These are phyloP conservation scores for Bryoerythrophyllum caledonicum DNA, from an alignment of 225 moss, liverwort and hornwort genomes.

Conservation along the genomic window DNA sequence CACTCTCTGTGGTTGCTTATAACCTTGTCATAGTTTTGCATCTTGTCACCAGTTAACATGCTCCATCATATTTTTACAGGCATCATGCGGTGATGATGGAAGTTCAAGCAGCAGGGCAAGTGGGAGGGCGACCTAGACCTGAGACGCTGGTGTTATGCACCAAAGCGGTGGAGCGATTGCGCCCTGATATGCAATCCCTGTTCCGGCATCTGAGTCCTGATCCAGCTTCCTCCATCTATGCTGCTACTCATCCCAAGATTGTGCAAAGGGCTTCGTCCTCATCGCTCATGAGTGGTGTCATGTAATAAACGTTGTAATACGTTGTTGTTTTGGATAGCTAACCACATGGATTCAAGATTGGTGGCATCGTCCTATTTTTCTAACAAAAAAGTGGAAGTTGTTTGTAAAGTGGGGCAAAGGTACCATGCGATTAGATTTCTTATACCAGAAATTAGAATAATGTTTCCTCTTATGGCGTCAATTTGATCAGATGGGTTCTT, in stretches of 20 bases:
- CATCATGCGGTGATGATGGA: conserved; percentile 98
- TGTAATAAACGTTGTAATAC: conserved; percentile 32
- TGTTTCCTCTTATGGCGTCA: not conserved
- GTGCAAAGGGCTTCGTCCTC: conserved; percentile 70
- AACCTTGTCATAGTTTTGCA: not conserved
- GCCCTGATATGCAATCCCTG: conserved; percentile 77
- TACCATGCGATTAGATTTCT: no score
- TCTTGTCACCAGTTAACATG: not conserved
- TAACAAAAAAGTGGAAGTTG: no score
- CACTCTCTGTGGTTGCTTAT: conserved; percentile 7
- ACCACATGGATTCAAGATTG: no score
- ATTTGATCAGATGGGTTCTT: not conserved
- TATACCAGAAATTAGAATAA: not conserved
- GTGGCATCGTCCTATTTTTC: no score
- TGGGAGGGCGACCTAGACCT: conserved; percentile 71
- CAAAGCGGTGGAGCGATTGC: conserved; percentile 81
- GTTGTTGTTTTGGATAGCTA: not conserved
- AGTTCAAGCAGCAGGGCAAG: conserved; percentile 57
- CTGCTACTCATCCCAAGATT: conserved; percentile 87
- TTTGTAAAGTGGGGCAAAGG: no score
- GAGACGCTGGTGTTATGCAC: conserved; percentile 75
- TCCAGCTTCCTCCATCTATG: conserved; percentile 77
- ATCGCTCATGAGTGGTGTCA: conserved; percentile 55
- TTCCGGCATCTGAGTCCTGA: conserved; percentile 89
- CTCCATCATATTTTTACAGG: conserved; percentile 29